Base-by-base conservation (phyloP, 805 yeast species). In the Ogataea naganishii region DNA sequence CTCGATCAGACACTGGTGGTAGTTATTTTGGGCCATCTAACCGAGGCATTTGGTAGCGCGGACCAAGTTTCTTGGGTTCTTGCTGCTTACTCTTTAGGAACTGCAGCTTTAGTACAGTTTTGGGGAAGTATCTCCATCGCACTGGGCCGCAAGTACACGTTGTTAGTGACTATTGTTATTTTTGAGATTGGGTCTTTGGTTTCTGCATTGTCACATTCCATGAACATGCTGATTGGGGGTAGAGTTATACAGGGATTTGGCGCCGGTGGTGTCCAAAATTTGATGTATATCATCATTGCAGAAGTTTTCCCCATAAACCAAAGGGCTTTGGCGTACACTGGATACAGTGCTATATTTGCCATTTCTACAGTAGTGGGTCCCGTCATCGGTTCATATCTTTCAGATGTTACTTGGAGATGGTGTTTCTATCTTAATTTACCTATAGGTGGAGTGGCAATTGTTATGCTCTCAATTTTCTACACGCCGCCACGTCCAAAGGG, bases 181-280 rank as follows among this genome's bases (percentile, higher is more conserved):
- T 78, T 79, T 44, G 75, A 73, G 44, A 50, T 66, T 4, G 88
- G 88, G 1, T 75, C 83, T 1, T 56, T 77, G 32, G 52, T 78
- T 5, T 57, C 69, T 32, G 88, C 81, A 1, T 38, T 70, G 5
- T 53, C 84, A 1, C 49, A 43, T 14, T 58, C 62, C 20, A 75
- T 80, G 74, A 57, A 64, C 32, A 67, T 70, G 64, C 50, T 81
- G 27, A 75, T 80, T 35, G 84, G 75, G 3, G 88, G 85, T 1
- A 64, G 94, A 42, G 77, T 72, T 6, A 55, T 80, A 14, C 73
- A 75, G 30, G 92, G 92, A 30, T 46, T 74, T 20, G 89, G 88
- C n/a, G 85, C 77, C 7, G 80, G 82, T 21, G 81, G 81, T 16
- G 64, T 78, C 27, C 75, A 71, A 41, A 60, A 76, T 2, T 54